A percentile compares a stretch with the other conserved stretches of the same genome.
Conservation (phyloP, 1,284 basidiomycete species). For the Leccinum angustisporum region DNA sequence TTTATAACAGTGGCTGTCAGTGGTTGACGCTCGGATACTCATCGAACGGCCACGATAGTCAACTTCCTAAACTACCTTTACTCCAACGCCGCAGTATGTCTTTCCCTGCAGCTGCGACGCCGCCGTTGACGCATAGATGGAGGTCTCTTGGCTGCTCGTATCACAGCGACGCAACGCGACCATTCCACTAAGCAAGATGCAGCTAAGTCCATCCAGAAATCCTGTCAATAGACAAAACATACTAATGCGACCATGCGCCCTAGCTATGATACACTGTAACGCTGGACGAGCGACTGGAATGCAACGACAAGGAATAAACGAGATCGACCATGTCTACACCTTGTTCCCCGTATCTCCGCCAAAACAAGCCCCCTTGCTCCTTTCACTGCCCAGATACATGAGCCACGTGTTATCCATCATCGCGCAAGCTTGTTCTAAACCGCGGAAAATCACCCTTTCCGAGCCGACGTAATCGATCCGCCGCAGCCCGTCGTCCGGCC, state of each 20-base stretch:
- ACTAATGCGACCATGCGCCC: not conserved
- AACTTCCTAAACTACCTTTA: not conserved
- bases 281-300: not conserved
- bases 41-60: not conserved
- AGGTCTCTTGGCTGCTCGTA: not conserved
- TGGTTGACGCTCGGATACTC: not conserved
- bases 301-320: not conserved
- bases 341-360: not conserved
- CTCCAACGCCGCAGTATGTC: not conserved
- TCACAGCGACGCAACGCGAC: not conserved
- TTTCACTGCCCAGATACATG: conserved; percentile 31
- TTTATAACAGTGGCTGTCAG: too few relatives aligned
- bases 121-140: too few relatives aligned
- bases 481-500: conserved; percentile 40
- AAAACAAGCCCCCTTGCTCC: not conserved
- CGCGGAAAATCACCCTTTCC: conserved; percentile 50
- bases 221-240: not conserved
- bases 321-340: not conserved
- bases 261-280: not conserved
- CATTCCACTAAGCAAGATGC: not conserved
- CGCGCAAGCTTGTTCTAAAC: conserved; percentile 46
- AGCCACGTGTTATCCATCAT: conserved; percentile 50
- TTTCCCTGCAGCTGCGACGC: not conserved
- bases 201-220: not conserved
- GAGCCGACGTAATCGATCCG: conserved; percentile 52